These are phyloP conservation scores for Penicillium sp. DNA, from an alignment of 2,329 filamentous ascomycete genomes.

Conservation along the genomic window DNA sequence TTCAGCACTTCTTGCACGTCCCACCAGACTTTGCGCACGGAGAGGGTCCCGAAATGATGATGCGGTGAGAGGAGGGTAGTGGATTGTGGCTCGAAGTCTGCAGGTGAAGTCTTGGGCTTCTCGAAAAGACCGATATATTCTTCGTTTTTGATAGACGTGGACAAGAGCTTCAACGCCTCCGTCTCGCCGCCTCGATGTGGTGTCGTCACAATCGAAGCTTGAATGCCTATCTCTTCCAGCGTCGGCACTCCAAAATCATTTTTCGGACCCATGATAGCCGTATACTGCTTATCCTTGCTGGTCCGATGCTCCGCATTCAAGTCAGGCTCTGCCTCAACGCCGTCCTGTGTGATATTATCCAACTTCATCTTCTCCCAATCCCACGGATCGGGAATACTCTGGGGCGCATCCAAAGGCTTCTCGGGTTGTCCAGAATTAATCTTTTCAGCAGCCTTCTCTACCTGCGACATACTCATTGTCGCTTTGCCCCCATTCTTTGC, in stretches of 20 bases:
- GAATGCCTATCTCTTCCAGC: constrained; percentile 68
- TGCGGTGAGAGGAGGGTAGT: constrained; percentile 74
- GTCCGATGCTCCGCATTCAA: constrained; percentile 60
- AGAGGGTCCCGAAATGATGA: constrained; percentile 72
- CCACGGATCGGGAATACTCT: constrained; percentile 59
- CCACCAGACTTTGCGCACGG: constrained; percentile 73
- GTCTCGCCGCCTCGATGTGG: constrained; percentile 71
- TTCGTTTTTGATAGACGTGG: constrained; percentile 60
- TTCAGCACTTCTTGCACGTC: constrained; percentile 63
- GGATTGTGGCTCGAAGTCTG: constrained; percentile 69
- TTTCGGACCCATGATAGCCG: constrained; percentile 63
- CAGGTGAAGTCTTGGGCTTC: constrained; percentile 74
- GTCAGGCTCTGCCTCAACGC: constrained; percentile 55
- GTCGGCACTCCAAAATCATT: constrained; percentile 71
- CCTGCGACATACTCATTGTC: constrained; percentile 71
- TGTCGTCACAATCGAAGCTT: constrained; percentile 57
- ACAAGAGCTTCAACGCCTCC: constrained; percentile 59
- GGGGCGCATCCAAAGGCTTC: constrained; percentile 62
- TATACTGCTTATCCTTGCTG: constrained; percentile 59
- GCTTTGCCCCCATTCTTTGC: constrained; percentile 66
- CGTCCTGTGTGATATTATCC: constrained; percentile 55
- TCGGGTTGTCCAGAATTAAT: constrained; percentile 58
- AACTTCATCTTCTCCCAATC: constrained; percentile 57
- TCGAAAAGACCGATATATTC: constrained; percentile 72
- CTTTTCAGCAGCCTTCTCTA: constrained; percentile 63